A percentile compares a stretch with the other conserved stretches of the same genome.
Evolutionary conservation across 345 rosid genomes (phyloP).

Genomic region (Sonneratia alba): DNA sequence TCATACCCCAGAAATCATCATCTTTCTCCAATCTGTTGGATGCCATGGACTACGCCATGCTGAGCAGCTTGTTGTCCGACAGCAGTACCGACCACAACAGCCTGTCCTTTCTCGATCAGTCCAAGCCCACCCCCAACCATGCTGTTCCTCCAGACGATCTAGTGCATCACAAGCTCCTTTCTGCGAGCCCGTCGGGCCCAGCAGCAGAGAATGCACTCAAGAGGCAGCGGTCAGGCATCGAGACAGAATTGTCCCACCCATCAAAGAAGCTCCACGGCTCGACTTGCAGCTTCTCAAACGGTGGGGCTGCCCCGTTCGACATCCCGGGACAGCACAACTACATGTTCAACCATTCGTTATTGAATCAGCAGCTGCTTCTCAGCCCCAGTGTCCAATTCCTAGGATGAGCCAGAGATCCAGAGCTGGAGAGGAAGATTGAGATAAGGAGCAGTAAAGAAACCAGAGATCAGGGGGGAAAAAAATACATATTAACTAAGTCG

Average conservation of each 20-base stretch:
- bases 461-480: background rate
- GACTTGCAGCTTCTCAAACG: slow-evolving; percentile 34
- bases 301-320: slow-evolving; percentile 23
- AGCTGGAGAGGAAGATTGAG: background rate
- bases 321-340: slow-evolving; percentile 23
- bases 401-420: background rate
- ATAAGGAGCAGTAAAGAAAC: background rate
- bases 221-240: slow-evolving; percentile 3
- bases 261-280: slow-evolving; percentile 38
- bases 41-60: slow-evolving; percentile 56
- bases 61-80: slow-evolving; percentile 49
- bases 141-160: background rate
- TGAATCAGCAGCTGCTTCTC: slow-evolving; percentile 12
- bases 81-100: slow-evolving; percentile 16
- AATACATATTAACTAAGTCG: background rate
- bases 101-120: slow-evolving; percentile 1
- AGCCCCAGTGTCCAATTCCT: slow-evolving; percentile 2
- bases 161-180: background rate
- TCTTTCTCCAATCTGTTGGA: slow-evolving; percentile 76
- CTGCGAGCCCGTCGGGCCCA: background rate
- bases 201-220: background rate
- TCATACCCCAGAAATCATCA: slow-evolving; percentile 55
- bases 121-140: background rate
- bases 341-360: slow-evolving; percentile 22
- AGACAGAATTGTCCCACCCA: slow-evolving; percentile 3